Evolutionary conservation across 441 rosid genomes (phyloP).

Genomic region (Biscutella laevigata): DNA sequence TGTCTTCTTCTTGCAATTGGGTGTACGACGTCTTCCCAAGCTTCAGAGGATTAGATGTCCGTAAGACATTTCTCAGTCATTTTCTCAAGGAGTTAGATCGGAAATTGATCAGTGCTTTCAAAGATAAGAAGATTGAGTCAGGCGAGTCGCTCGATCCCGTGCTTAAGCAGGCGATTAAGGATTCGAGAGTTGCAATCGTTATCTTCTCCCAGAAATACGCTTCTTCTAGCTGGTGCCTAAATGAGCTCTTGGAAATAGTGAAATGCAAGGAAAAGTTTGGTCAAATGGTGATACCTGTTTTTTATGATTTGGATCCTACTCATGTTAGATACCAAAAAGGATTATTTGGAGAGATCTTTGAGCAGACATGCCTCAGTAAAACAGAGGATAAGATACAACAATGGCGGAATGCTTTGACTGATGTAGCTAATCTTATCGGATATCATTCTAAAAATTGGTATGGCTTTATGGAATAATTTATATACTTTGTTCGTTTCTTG

Average conservation of each 20-base stretch:
- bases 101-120: background rate
- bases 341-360: background rate
- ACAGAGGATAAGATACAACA: accelerated
- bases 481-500: too few relatives aligned
- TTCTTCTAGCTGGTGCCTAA: background rate
- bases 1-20: background rate
- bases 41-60: slow-evolving; percentile 5
- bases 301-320: background rate
- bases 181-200: background rate
- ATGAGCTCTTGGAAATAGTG: background rate
- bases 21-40: background rate
- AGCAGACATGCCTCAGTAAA: background rate
- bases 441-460: background rate
- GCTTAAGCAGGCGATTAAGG: background rate
- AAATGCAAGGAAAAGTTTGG: background rate
- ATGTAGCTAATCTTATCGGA: background rate
- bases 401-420: background rate
- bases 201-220: background rate
- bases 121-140: background rate
- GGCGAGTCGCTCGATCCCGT: background rate
- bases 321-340: background rate
- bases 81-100: background rate
- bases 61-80: background rate
- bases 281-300: background rate
- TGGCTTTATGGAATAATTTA: too few relatives aligned